Conservation (phyloP, 75 land plant genomes). For the Picea glauca region DNA sequence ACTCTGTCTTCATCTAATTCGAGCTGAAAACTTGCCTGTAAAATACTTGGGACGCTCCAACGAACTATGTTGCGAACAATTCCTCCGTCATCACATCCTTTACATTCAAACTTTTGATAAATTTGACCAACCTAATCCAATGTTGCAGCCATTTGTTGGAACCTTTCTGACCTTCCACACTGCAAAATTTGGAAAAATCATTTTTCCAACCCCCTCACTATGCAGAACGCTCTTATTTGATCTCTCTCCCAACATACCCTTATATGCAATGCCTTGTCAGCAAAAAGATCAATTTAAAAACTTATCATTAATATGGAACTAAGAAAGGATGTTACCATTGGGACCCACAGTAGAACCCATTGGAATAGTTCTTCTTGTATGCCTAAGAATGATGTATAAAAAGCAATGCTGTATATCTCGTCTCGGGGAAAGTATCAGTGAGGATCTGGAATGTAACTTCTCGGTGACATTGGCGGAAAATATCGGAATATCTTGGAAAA, state of each 20-base stretch:
- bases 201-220: constrained; percentile 10
- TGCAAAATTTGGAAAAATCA: constrained; percentile 6
- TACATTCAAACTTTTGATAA: constrained; percentile 89
- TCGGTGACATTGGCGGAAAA: too few relatives aligned
- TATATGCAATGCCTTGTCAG: too few relatives aligned
- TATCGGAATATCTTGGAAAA: too few relatives aligned
- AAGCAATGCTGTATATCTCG: too few relatives aligned
- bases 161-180: constrained; percentile 5
- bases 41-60: constrained; percentile 74
- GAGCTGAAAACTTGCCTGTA: constrained; percentile 53
- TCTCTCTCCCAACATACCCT: constrained; percentile 1
- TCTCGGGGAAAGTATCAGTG: too few relatives aligned
- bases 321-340: neutral
- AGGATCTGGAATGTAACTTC: too few relatives aligned
- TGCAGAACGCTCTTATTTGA: neutral
- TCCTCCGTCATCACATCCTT: constrained; percentile 51
- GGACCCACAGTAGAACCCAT: neutral
- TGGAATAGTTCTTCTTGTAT: neutral
- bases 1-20: neutral
- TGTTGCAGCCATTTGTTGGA: constrained; percentile 7
- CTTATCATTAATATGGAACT: neutral
- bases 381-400: neutral
- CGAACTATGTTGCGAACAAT: constrained; percentile 75
- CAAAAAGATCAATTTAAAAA: neutral
- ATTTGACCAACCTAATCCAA: constrained; percentile 82